These are phyloP conservation scores for Salinomyces thailandicus DNA, from an alignment of 2,329 filamentous ascomycete species.

Conservation along the genomic window DNA sequence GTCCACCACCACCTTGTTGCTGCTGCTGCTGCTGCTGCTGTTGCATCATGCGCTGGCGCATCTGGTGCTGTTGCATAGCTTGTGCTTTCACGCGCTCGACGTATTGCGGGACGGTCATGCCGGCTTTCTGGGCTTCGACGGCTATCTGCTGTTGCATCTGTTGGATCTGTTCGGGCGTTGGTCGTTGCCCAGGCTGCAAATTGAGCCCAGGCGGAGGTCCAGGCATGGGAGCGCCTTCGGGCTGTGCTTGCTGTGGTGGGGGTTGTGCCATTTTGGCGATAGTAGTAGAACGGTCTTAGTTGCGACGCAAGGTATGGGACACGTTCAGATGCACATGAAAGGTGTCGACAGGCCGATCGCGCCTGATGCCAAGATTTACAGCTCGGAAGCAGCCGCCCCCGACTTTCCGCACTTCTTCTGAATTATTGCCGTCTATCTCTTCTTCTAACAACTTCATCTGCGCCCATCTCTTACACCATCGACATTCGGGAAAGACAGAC, in stretches of 20 bases:
- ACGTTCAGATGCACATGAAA: too few species aligned
- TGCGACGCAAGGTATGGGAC: too few species aligned
- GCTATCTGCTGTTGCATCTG: conserved; percentile 75
- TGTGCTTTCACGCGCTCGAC: conserved; percentile 47
- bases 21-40: conserved; percentile 28
- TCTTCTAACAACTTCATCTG: too few species aligned
- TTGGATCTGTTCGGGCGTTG: conserved; percentile 74
- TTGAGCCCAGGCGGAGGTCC: conserved; percentile 2
- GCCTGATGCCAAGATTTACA: too few species aligned
- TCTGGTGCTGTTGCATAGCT: conserved; percentile 47
- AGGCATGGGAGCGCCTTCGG: conserved; percentile 3
- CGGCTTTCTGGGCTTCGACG: conserved; percentile 70
- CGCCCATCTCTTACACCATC: too few species aligned
- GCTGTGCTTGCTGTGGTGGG: conserved; percentile 1
- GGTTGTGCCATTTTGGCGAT: conserved; percentile 14
- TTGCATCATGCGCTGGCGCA: conserved; percentile 28
- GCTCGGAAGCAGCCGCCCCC: too few species aligned
- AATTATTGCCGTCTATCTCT: too few species aligned
- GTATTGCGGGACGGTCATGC: conserved; percentile 78
- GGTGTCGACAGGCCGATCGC: too few species aligned
- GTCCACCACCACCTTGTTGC: conserved; percentile 29
- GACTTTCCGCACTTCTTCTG: too few species aligned
- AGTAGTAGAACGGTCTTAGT: too few species aligned
- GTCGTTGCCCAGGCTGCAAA: conserved; percentile 39
- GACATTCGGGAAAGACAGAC: conserved; percentile 47